These are phyloP conservation scores for Spathaspora girioi DNA, from an alignment of 805 yeast species.

Conservation along the genomic window DNA sequence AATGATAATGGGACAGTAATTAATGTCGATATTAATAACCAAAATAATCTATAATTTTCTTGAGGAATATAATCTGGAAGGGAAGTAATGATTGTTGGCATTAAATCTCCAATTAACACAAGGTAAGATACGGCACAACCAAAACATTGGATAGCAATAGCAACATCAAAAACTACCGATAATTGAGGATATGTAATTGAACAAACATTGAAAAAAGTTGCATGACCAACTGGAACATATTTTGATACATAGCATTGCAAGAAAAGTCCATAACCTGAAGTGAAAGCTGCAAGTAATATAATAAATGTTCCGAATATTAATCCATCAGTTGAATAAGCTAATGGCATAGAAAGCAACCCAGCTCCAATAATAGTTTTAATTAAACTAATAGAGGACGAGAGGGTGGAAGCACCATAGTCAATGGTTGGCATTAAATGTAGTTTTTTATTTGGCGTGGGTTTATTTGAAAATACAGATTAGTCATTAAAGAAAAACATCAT, in stretches of 20 bases:
- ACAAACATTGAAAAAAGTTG: slow-evolving; percentile 71
- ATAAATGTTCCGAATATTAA: slow-evolving; percentile 53
- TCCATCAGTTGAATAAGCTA: slow-evolving; percentile 67
- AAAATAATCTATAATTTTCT: slow-evolving; percentile 43
- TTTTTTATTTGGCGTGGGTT: background rate
- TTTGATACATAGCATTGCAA: slow-evolving; percentile 58
- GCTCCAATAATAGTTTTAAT: slow-evolving; percentile 80
- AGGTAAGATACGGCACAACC: slow-evolving; percentile 68
- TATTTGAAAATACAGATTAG: background rate
- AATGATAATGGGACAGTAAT: slow-evolving; percentile 63
- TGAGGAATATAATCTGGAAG: slow-evolving; percentile 17
- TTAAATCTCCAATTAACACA: slow-evolving; percentile 66
- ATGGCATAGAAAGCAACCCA: slow-evolving; percentile 74
- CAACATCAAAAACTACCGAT: slow-evolving; percentile 60
- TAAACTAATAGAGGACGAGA: slow-evolving; percentile 62
- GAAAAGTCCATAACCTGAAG: slow-evolving; percentile 67
- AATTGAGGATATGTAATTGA: slow-evolving; percentile 57
- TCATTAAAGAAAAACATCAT: background rate
- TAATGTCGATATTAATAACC: slow-evolving; percentile 52
- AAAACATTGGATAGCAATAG: slow-evolving; percentile 68
- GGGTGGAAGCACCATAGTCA: slow-evolving; percentile 41
- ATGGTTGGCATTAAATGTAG: slow-evolving; percentile 4
- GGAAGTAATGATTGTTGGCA: slow-evolving; percentile 51
- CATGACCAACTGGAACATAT: slow-evolving; percentile 53
- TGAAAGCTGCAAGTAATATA: slow-evolving; percentile 56